Percentiles rank a stretch among this genome's conserved stretches.
These are phyloP conservation scores for Daldinia childiae DNA, from an alignment of 495 filamentous ascomycete genomes.

Conservation along the genomic window DNA sequence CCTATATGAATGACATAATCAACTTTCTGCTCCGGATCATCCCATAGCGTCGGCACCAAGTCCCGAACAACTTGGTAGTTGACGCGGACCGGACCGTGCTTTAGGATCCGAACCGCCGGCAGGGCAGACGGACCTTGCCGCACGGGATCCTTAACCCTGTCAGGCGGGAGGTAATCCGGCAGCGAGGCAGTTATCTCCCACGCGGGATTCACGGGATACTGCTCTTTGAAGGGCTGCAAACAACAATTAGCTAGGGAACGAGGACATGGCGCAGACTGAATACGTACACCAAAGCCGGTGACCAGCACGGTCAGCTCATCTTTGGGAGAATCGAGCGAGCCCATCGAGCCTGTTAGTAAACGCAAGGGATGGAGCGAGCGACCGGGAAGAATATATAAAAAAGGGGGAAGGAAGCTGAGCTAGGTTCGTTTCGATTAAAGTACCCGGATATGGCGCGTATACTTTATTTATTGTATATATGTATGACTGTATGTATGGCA, in stretches of 20 bases:
- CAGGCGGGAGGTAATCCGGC: constrained; percentile 61
- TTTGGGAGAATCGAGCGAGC: constrained; percentile 47
- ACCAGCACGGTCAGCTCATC: constrained; percentile 73
- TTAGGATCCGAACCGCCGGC: constrained; percentile 69
- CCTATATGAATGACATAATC: constrained; percentile 82
- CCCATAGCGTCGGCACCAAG: constrained; percentile 69
- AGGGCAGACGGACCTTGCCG: constrained; percentile 40
- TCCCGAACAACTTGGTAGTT: constrained; percentile 71
- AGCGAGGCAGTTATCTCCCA: constrained; percentile 70
- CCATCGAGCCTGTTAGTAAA: constrained; percentile 43
- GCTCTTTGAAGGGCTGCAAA: constrained; percentile 70
- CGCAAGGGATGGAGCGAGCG: neutral
- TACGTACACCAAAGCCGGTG: constrained; percentile 76
- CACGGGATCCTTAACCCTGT: constrained; percentile 49
- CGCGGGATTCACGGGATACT: constrained; percentile 74
- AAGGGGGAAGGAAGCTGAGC: neutral
- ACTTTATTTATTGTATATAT: too few species aligned
- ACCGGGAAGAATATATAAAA: neutral
- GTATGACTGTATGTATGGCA: too few species aligned
- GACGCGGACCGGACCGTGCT: constrained; percentile 72
- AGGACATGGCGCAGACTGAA: constrained; percentile 14
- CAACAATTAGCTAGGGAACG: constrained; percentile 10
- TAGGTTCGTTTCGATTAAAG: too few species aligned
- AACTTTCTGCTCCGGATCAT: constrained; percentile 52
- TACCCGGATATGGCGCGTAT: too few species aligned